Evolutionary conservation across 441 rosid species (phyloP), one percentile per base, ranked within the genome.

Genomic region (Croton setiger): DNA sequence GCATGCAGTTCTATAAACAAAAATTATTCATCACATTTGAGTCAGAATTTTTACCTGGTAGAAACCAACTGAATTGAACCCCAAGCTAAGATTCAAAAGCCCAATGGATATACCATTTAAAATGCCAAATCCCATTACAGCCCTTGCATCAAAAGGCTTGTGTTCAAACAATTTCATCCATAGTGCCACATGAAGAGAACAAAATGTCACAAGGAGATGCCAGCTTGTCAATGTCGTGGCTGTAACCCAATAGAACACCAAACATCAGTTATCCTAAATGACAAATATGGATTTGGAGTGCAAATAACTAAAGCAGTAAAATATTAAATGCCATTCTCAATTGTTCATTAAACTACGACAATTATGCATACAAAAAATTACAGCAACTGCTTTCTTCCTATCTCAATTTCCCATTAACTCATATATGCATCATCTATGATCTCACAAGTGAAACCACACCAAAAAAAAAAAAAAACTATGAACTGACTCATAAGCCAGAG

Each of bases 161-260:
- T 92, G 99, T 69, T 95, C 99, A 74, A 95, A 95, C 81, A 89
- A 79, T 73, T 95, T 95, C 95, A 95, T 84, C 93, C 93, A 88
- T 82, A 92, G 71, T 60, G 99, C 99, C 76, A 87, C 93, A 66
- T 92, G 99, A 82, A 95, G 99, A 61, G 98, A 95, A 76, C 98
- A 92, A 86, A 95, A 95, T 0, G 99, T 95, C 68, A 95, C 99
- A 79, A 95, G 76, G 57, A 95, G 99, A 85, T 95, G 99, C 99
- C 98, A 95, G 84, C 99, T 95, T 49, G 99, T 95, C 91, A 95
- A 82, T 57, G 99, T 95, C 63, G 99, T 95, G 60, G 99, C 99
- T 95, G 89, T 69, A 74, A 21, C 57, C 69, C 44, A 7, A 45
- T 21, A 52, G 45, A 51, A 36, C 68, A 66, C 49, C 43, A 39